A percentile compares a stretch with the other conserved stretches of the same genome.
phyloP scores from a whole-genome alignment of 768 basidiomycete genomes.

The Pholiota molesta region DNA sequence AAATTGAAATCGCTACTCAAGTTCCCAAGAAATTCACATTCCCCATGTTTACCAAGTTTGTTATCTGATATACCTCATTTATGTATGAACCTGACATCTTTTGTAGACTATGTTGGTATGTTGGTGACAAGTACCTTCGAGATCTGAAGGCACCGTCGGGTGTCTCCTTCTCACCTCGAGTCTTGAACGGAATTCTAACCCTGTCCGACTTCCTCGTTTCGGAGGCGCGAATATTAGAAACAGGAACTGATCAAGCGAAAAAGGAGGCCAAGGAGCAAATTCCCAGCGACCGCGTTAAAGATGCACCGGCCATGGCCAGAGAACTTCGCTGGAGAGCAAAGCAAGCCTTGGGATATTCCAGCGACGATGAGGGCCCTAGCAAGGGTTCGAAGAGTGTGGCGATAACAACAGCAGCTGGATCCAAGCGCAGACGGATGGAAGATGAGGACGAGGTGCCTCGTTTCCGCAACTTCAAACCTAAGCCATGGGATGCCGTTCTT shows the following conservation, averaged over 20 bases:
- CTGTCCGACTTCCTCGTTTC: constrained; percentile 81
- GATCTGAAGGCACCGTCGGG: constrained; percentile 60
- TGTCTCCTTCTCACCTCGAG: constrained; percentile 43
- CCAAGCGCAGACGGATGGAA: constrained; percentile 47
- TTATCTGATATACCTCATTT: constrained; percentile 10
- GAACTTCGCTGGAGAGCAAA: constrained; percentile 86
- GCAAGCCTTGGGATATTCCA: constrained; percentile 58
- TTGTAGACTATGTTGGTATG: constrained; percentile 88
- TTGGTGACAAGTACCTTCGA: constrained; percentile 77
- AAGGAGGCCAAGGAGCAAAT: constrained; percentile 83
- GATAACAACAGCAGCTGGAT: constrained; percentile 25
- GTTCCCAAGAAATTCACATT: constrained; percentile 94
- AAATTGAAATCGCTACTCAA: constrained; percentile 90
- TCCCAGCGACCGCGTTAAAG: constrained; percentile 80
- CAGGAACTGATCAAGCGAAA: constrained; percentile 67
- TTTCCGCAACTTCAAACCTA: constrained; percentile 73
- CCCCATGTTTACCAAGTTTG: constrained; percentile 77
- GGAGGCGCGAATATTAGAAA: constrained; percentile 75
- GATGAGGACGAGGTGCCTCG: constrained; percentile 28
- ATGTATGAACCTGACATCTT: neutral
- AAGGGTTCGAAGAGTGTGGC: constrained; percentile 24
- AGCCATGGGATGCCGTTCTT: constrained; percentile 60
- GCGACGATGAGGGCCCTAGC: constrained; percentile 63
- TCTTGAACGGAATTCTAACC: constrained; percentile 69
- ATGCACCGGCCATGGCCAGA: constrained; percentile 77